Base-by-base conservation (phyloP, 2,329 filamentous ascomycete genomes). In the Stachybotrys chartarum region DNA sequence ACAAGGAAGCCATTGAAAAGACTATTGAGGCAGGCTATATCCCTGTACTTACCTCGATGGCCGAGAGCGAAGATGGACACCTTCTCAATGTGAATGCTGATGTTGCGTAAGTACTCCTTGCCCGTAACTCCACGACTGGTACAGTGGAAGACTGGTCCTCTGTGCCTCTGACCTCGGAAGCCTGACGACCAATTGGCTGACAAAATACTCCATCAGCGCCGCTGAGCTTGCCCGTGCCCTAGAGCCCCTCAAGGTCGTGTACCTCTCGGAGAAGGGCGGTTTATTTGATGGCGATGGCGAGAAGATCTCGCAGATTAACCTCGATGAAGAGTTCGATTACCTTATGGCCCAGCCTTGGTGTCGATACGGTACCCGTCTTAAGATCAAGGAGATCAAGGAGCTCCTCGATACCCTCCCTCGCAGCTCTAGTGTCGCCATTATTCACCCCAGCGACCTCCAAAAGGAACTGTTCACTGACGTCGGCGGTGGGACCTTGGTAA, bases 21-120 rank as follows among this genome's bases (percentile, higher is more conserved):
- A 91, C 91, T 45, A 96, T 99, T 61, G 86, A 88, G 72, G 87
- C 94, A 66, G 90, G 93, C 55, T 96, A 93, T 68, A 81, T 99
- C 31, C 94, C 94, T 30, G 90, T 99, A 59, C 78, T 99, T 62
- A 97, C 92, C 24, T 97, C 92, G 58, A 96, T 97, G 87, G 94
- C 93, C 10, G 93, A 97, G 78, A 92, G 89, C 24, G 81, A 86
- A 50, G 91, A 96, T 60, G 94, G 94, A 8, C 91, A 93, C 71
- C 86, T 97, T 53, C 81, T 99, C 60, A 99, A 99, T 68, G 94
- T 99, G 70, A 99, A 99, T 67, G 94, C 94, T 42, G 94, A 99
- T 72, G 93, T 97, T 58, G 93, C 93, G 24, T 24, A 24, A 24
- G 24, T 24, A 24, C 24, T 24, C 24, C 24, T 24, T 24, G 24